These are phyloP conservation scores for Botrytis galanthina DNA, from an alignment of 2,329 filamentous ascomycete genomes.

Conservation along the genomic window DNA sequence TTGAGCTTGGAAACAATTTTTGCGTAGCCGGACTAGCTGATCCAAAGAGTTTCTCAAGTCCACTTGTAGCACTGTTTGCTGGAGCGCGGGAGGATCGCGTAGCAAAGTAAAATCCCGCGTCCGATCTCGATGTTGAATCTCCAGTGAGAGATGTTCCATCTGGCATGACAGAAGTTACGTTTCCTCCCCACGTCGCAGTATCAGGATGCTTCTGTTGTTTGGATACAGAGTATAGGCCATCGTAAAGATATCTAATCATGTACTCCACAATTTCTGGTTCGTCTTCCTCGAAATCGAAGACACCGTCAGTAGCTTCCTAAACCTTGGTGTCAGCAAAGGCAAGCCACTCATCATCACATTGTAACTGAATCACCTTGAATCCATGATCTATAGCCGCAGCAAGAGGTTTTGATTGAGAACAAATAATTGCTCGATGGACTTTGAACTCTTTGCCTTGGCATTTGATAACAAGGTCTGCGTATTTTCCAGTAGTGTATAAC, in stretches of 20 bases:
- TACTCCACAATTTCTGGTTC: constrained; percentile 19
- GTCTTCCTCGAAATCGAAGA: constrained; percentile 21
- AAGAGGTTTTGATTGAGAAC: constrained; percentile 26
- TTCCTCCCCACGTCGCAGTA: background rate
- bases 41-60: background rate
- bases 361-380: constrained; percentile 13
- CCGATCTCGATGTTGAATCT: background rate
- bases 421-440: constrained; percentile 29
- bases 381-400: constrained; percentile 24
- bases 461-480: constrained; percentile 27
- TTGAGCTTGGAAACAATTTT: background rate
- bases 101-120: background rate
- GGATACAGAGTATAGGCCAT: constrained; percentile 1
- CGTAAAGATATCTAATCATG: constrained; percentile 22
- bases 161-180: background rate
- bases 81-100: background rate
- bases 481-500: constrained; percentile 17
- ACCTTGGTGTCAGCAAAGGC: background rate
- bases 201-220: constrained; percentile 15
- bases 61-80: background rate
- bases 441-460: constrained; percentile 25
- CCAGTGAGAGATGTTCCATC: background rate
- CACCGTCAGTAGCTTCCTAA: constrained; percentile 20
- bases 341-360: background rate
- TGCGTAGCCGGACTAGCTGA: too few species aligned